These are phyloP conservation scores for Amanita polypyramis DNA, from an alignment of 768 basidiomycete genomes.

Conservation along the genomic window DNA sequence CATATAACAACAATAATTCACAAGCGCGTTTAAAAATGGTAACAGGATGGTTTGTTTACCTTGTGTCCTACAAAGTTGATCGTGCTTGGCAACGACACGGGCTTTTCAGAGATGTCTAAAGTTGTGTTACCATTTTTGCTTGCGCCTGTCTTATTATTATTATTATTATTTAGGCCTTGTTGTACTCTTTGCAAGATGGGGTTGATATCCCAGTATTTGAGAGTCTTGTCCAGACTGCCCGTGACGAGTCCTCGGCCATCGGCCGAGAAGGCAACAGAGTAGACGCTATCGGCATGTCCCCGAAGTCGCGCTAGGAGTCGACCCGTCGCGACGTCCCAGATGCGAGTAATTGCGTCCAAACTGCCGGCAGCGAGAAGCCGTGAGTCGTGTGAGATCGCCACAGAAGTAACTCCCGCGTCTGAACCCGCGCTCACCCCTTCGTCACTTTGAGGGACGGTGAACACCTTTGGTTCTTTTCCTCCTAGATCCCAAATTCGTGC, in stretches of 20 bases:
- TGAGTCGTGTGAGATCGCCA: slow-evolving; percentile 67
- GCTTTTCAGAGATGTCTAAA: slow-evolving; percentile 49
- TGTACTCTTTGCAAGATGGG: slow-evolving; percentile 62
- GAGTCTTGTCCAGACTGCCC: slow-evolving; percentile 76
- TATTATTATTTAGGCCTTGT: too few species aligned
- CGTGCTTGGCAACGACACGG: slow-evolving; percentile 30
- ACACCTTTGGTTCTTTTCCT: slow-evolving; percentile 14
- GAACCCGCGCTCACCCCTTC: slow-evolving; percentile 20
- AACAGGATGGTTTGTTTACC: slow-evolving; percentile 34
- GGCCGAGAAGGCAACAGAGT: slow-evolving; percentile 85
- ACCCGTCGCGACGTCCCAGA: slow-evolving; percentile 65
- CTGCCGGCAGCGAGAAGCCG: slow-evolving; percentile 51
- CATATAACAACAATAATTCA: too few species aligned
- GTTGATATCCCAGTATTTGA: slow-evolving; percentile 79
- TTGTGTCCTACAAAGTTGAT: slow-evolving; percentile 77
- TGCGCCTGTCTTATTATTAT: slow-evolving; percentile 29
- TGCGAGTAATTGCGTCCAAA: slow-evolving; percentile 60
- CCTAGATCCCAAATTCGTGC: slow-evolving; percentile 31
- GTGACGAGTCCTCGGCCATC: slow-evolving; percentile 85
- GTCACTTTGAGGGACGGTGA: slow-evolving; percentile 36
- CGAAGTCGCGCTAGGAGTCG: slow-evolving; percentile 55
- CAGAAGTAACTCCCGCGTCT: slow-evolving; percentile 63
- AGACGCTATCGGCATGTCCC: slow-evolving; percentile 75
- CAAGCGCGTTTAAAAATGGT: not conserved
- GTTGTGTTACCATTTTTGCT: slow-evolving; percentile 35